These are phyloP conservation scores for Eudorina sp. DNA, from an alignment of 139 green algal genomes.

Conservation along the genomic window DNA sequence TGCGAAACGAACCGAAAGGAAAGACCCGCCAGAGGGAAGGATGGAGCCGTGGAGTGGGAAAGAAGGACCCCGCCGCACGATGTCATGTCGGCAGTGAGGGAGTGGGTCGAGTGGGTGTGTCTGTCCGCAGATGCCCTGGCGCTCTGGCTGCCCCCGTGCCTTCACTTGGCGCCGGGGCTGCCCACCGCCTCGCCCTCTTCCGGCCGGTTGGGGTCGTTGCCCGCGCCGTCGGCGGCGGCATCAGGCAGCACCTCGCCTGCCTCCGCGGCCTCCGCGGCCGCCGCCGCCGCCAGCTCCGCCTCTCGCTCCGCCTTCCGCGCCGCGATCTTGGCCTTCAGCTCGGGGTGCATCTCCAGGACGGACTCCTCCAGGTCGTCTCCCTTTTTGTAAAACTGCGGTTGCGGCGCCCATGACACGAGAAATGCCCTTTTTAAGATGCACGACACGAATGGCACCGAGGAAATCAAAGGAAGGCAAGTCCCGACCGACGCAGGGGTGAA, in stretches of 20 bases:
- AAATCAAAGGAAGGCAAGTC: no score
- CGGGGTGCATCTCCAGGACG: slow-evolving; percentile 31
- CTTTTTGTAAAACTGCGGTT: slow-evolving; percentile 34
- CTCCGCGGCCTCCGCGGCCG: slow-evolving; percentile 21
- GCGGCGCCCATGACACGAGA: no score
- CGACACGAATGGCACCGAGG: no score
- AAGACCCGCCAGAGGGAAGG: background rate
- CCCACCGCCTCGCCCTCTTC: slow-evolving; percentile 22
- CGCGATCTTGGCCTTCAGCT: slow-evolving; percentile 17
- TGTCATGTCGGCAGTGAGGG: background rate
- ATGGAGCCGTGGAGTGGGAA: background rate
- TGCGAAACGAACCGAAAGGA: no score
- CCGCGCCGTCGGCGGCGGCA: background rate
- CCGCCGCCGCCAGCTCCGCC: slow-evolving; percentile 27
- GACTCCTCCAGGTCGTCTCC: slow-evolving; percentile 40
- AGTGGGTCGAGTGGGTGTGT: background rate
- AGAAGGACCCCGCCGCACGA: background rate
- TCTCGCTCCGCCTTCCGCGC: background rate
- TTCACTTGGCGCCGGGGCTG: background rate
- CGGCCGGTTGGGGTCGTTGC: background rate
- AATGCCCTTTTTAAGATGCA: no score
- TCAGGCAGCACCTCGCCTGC: slow-evolving; percentile 21
- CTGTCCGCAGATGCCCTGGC: background rate
- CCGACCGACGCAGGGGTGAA: no score
- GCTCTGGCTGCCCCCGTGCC: background rate